These are phyloP conservation scores for Backusella liffmaniae DNA, from an alignment of 192 early-diverging fungal species.

Conservation along the genomic window DNA sequence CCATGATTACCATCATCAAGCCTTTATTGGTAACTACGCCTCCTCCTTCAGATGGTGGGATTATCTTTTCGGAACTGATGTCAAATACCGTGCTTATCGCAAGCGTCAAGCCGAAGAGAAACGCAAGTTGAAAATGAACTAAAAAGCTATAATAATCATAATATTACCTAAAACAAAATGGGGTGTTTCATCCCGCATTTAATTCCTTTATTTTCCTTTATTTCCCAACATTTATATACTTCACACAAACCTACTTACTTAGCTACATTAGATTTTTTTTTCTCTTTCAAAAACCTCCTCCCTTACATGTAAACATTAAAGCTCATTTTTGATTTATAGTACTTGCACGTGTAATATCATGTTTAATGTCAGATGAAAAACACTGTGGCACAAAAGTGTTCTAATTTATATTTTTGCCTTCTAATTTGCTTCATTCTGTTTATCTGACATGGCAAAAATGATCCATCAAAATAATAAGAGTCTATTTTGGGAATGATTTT, in stretches of 20 bases:
- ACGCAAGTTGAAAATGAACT: conserved; percentile 5
- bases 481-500: not conserved
- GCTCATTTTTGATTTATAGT: conserved; percentile 9
- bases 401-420: not conserved
- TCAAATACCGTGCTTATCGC: conserved; percentile 66
- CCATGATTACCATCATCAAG: conserved; percentile 93
- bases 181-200: not conserved
- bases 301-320: conserved; percentile 9
- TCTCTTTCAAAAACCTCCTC: not conserved
- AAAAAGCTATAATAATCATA: not conserved
- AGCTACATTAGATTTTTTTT: conserved; percentile 5
- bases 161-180: not conserved
- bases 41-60: conserved; percentile 92
- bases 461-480: too few species aligned
- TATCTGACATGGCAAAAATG: not conserved
- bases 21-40: conserved; percentile 78
- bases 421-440: not conserved
- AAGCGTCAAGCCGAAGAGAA: conserved; percentile 34
- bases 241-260: not conserved
- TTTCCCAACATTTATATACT: not conserved
- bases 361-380: not conserved
- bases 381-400: not conserved
- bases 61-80: conserved; percentile 81
- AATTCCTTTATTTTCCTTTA: not conserved
- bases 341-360: conserved; percentile 2